Evolutionary conservation across 805 yeast genomes (phyloP).

Genomic region (Zygosaccharomyces lentus): DNA sequence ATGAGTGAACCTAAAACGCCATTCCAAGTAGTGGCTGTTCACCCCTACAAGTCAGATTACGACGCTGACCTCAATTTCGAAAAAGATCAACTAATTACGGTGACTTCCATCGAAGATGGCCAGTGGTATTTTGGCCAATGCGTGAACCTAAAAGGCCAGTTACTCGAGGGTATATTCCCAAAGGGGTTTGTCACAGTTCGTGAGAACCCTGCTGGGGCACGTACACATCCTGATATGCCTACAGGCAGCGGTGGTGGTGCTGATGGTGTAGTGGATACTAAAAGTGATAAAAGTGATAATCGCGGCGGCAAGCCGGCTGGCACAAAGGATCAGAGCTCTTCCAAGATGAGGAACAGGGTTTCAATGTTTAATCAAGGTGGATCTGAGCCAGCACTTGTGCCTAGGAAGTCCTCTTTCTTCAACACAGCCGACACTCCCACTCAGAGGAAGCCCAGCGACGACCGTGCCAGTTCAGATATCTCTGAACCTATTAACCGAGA

Average conservation of each 20-base stretch:
- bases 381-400: slow-evolving; percentile 47
- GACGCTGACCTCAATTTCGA: slow-evolving; percentile 79
- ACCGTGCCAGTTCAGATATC: slow-evolving; percentile 16
- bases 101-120: slow-evolving; percentile 77
- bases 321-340: slow-evolving; percentile 17
- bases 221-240: not conserved
- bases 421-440: slow-evolving; percentile 26
- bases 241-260: not conserved
- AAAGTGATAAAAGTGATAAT: not conserved
- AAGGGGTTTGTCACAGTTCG: slow-evolving; percentile 62
- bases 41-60: slow-evolving; percentile 62
- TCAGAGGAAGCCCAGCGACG: slow-evolving; percentile 8
- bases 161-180: slow-evolving; percentile 77
- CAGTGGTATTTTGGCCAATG: slow-evolving; percentile 85
- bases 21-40: slow-evolving; percentile 64
- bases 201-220: not conserved
- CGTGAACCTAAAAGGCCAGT: slow-evolving; percentile 39
- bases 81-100: slow-evolving; percentile 66
- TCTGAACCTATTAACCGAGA: slow-evolving; percentile 22
- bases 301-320: slow-evolving; percentile 7
- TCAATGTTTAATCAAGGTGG: slow-evolving; percentile 46
- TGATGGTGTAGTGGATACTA: not conserved
- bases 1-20: slow-evolving; percentile 42
- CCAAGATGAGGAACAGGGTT: slow-evolving; percentile 41
- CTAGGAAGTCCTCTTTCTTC: slow-evolving; percentile 40